Evolutionary conservation across 2,329 filamentous ascomycete species (phyloP), one percentile per base, ranked within the genome.

Genomic region (Huntiella abstrusa): DNA sequence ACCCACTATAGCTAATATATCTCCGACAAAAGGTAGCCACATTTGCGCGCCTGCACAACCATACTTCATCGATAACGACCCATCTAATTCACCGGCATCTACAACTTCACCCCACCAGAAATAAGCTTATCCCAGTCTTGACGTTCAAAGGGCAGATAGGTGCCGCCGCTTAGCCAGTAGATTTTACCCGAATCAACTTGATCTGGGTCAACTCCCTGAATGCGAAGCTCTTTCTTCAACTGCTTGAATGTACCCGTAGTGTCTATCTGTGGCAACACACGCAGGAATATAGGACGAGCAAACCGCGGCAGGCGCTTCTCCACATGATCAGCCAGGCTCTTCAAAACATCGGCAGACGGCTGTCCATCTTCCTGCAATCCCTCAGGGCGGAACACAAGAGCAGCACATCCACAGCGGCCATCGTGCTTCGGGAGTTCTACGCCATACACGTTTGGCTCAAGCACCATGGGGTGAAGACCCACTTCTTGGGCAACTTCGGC

Each of bases 231-330:
- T 52, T 80, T 74, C 61, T 94, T 94, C 62, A 87, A 80, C 64
- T 92, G 83, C 67, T 94, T 94, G 56, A 85, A 82, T 41, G 85
- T 94, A 0, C 85, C 84, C 4, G 86, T 93, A 1, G 75, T 69
- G 55, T 80, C 74, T 40, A 70, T 61, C 19, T 71, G 68, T 19
- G 63, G 66, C 5, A 78, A 70, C 4, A 86, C 61, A 10, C 86
- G 69, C 41, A 94, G 58, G 61, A 93, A 94, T 1, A 91, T 54
- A 0, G 86, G 86, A 4, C 78, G 70, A 0, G 85, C 84, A 55
- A 82, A 92, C 42, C 68, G 70, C 0, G 86, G 85, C 19, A 93
- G 64, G 5, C 64, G 64, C 5, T 60, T 59, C 11, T 64, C 56
- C 0, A 71, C 71, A 54, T 85, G 77, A 0, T 61, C 55, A 0